Conservation (phyloP, 495 filamentous ascomycete genomes). For the Aspergillus campestris region DNA sequence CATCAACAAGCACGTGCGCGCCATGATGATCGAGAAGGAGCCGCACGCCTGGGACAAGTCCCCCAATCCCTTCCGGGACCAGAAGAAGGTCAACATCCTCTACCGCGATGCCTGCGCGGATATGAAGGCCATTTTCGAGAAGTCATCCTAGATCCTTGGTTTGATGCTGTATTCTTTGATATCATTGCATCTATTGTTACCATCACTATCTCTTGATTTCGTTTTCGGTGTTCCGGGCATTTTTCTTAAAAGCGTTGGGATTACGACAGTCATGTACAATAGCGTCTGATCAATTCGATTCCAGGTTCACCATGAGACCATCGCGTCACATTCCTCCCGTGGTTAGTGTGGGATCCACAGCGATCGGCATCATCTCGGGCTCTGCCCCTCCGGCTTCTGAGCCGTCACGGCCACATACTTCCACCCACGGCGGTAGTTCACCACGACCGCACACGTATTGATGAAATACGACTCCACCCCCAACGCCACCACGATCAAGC, state of each 20-base stretch:
- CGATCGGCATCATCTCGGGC: not conserved
- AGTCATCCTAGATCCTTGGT: not conserved
- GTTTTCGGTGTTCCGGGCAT: no score
- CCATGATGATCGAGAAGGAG: slow-evolving; percentile 63
- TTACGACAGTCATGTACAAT: no score
- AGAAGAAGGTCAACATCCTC: slow-evolving; percentile 28
- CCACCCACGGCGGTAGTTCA: slow-evolving; percentile 23
- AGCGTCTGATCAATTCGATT: no score
- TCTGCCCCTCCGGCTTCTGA: slow-evolving; percentile 13
- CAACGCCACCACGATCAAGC: slow-evolving; percentile 35
- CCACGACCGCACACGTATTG: slow-evolving; percentile 38
- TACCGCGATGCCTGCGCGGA: slow-evolving; percentile 38
- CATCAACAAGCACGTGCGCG: slow-evolving; percentile 57
- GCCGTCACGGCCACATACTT: slow-evolving; percentile 30
- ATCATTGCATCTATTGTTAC: not conserved
- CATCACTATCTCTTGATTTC: not conserved
- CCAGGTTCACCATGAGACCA: no score
- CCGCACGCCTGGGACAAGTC: slow-evolving; percentile 84
- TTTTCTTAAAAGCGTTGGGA: no score
- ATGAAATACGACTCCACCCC: slow-evolving; percentile 33
- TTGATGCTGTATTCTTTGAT: not conserved
- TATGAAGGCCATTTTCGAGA: slow-evolving; percentile 36
- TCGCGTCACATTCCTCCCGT: no score
- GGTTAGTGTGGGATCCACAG: no score
- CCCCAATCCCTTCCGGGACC: slow-evolving; percentile 63